Conservation (phyloP, 1,284 basidiomycete genomes). For the Entoloma clypeatum region DNA sequence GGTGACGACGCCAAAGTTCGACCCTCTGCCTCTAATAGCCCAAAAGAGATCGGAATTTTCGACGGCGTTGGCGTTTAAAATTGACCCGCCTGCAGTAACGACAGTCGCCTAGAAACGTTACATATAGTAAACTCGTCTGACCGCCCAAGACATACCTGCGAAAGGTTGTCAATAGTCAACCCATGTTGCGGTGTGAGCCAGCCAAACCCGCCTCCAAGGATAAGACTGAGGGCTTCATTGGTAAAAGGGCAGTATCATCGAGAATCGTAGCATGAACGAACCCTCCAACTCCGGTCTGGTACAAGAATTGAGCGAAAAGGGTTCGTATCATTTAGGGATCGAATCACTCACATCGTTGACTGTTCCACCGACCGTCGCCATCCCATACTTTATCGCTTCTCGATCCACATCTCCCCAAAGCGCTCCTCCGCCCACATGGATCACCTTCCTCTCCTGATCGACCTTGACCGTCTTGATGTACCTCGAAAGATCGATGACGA, state of each 20-base stretch:
- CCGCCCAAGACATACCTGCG: constrained; percentile 23
- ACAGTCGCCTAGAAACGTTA: constrained; percentile 33
- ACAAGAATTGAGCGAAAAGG: background rate
- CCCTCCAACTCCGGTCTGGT: constrained; percentile 8
- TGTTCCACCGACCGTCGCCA: constrained; percentile 9
- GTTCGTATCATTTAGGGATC: background rate
- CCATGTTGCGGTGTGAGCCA: constrained; percentile 40
- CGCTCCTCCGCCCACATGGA: constrained; percentile 42
- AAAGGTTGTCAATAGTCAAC: constrained; percentile 42
- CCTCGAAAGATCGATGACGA: constrained; percentile 43
- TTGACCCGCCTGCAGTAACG: constrained; percentile 38
- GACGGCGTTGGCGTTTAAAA: constrained; percentile 32
- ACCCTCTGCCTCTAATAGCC: constrained; percentile 45
- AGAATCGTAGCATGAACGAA: background rate
- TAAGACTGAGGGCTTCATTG: background rate
- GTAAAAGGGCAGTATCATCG: background rate
- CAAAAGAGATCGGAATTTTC: constrained; percentile 45
- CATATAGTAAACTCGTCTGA: background rate
- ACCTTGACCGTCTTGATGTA: constrained; percentile 34
- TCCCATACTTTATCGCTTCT: constrained; percentile 2
- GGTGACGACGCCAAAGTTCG: constrained; percentile 47
- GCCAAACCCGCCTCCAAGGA: constrained; percentile 47
- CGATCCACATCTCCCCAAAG: constrained; percentile 40
- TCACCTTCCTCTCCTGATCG: constrained; percentile 31
- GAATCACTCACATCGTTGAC: constrained; percentile 8